Evolutionary conservation across 345 rosid genomes (phyloP), one percentile per base, ranked within the genome.

Genomic region (Odontarrhena argentea): DNA sequence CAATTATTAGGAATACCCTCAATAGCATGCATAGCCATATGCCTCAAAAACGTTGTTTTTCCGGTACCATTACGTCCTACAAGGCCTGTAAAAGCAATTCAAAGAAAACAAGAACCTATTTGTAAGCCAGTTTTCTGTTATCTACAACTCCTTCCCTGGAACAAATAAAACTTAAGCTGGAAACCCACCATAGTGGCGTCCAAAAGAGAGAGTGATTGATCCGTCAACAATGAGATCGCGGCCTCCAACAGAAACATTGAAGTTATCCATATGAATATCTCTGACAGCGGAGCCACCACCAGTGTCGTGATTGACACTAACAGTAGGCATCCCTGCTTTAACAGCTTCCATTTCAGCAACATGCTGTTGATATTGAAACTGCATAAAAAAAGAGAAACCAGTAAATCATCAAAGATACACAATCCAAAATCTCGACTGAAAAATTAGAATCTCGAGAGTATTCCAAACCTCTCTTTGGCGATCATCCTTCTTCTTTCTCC

Each of bases 51-150:
- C 30, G 99, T 94, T 66, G 97, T 94, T 78, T 94, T 94, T 52
- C 99, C 99, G 8, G 99, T 94, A 68, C 99, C 99, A 65, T 94
- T 94, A 77, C 99, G 87, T 71, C 99, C 99, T 62, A 91, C 91
- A 78, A 94, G 95, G 10, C 97, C 99, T 93, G 78, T 60, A 81
- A 35, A 18, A 63, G 51, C 71, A 57, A 58, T 15, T 46, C 37
- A 34, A 43, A 51, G 44, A 52, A 11, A 67, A 54, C 13, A 74
- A 53, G 55, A 18, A 26, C 24, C 34, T 50, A 67, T 40, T 46
- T 12, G 69, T 60, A 67, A 67, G 72, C 28, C 35, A 46, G 9
- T 32, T 25, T 12, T 22, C 49, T 6, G 26, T 43, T 58, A 8
- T n/a, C 26, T 4, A 46, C 22, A 36, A 47, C 13, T 42, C 51